Evolutionary conservation across 2,329 filamentous ascomycete genomes (phyloP).

Genomic region (Tolypocladium sp.): DNA sequence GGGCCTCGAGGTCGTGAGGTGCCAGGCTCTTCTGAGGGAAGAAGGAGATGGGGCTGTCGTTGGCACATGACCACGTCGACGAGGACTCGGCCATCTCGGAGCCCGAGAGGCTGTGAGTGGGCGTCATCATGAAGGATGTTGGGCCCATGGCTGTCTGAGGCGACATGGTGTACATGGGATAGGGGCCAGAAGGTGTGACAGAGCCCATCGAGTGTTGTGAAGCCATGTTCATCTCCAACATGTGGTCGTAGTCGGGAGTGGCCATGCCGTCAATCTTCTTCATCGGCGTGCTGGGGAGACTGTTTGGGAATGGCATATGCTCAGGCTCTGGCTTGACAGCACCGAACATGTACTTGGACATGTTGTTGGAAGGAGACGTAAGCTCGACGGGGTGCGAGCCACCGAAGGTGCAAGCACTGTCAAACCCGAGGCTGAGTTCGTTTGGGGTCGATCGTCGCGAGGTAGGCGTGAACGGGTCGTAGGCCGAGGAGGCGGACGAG

Average conservation of each 20-base stretch:
- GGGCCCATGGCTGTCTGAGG: slow-evolving; percentile 21
- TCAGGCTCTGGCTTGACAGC: slow-evolving; percentile 24
- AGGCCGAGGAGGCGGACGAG: slow-evolving; percentile 29
- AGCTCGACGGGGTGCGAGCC: slow-evolving; percentile 20
- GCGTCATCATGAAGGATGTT: slow-evolving; percentile 28
- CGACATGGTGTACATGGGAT: slow-evolving; percentile 25
- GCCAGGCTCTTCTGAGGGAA: slow-evolving; percentile 23
- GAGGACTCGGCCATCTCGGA: slow-evolving; percentile 27
- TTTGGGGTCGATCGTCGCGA: slow-evolving; percentile 35
- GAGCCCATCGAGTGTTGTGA: slow-evolving; percentile 24
- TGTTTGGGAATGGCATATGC: slow-evolving; percentile 19
- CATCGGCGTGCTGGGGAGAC: slow-evolving; percentile 26
- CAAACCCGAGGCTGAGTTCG: slow-evolving; percentile 27
- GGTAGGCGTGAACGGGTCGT: slow-evolving; percentile 34
- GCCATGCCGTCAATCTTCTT: slow-evolving; percentile 23
- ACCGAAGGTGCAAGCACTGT: slow-evolving; percentile 17
- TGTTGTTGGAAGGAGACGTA: slow-evolving; percentile 24
- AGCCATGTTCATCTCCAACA: slow-evolving; percentile 26
- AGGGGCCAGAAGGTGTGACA: slow-evolving; percentile 26
- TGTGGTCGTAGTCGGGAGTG: slow-evolving; percentile 28
- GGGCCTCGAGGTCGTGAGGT: slow-evolving; percentile 19
- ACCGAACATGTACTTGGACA: slow-evolving; percentile 25
- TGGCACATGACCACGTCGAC: slow-evolving; percentile 29
- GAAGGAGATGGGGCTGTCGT: slow-evolving; percentile 31
- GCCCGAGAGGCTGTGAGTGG: slow-evolving; percentile 27